Base-by-base conservation (phyloP, 495 filamentous ascomycete genomes). In the Viridothelium virens region DNA sequence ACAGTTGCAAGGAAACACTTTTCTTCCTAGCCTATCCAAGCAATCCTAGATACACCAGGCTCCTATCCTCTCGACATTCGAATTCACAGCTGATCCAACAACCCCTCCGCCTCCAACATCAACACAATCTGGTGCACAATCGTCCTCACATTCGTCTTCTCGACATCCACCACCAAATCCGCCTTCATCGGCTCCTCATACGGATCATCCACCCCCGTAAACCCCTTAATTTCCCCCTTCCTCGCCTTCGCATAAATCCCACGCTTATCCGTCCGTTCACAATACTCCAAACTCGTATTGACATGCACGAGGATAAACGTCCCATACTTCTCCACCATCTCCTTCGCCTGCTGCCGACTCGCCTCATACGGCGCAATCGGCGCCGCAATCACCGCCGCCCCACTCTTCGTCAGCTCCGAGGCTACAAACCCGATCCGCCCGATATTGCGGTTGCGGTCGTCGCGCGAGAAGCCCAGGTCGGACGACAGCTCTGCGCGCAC, bases 171-270 rank as follows among this genome's bases (percentile, higher is more conserved):
- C 37, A 85, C 84, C 65, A 98, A 81, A 75, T 96, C 84, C 38
- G 91, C 84, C 79, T 95, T 94, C 66, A 77, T 73, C 3, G 94
- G 94, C 67, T 76, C 73, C 86, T 98, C 94, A 76, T 97, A 98
- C 65, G 94, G 92, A 77, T 97, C 94, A 77, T 98, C 94, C 66
- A 98, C 94, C 72, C 94, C 94, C 38, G 94, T 98, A 82, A 98
- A 98, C 39, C 92, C 92, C 86, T 91, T 94, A 79, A 98, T 96
- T 83, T 97, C 91, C 16, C 94, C 94, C 9, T 78, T 82, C 63
- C 95, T 85, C 14, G 94, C 94, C 78, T 85, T 84, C 34, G 79
- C 83, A 78, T 98, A 98, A 70, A 97, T 88, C 34, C 94, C 95
- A 67, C 86, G 83, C 85, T 91, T 95, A 78, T 98, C 94, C 64